Evolutionary conservation across 805 yeast species (phyloP), one percentile per base, ranked within the genome.

Genomic region (Maudiozyma saulgeensis): DNA sequence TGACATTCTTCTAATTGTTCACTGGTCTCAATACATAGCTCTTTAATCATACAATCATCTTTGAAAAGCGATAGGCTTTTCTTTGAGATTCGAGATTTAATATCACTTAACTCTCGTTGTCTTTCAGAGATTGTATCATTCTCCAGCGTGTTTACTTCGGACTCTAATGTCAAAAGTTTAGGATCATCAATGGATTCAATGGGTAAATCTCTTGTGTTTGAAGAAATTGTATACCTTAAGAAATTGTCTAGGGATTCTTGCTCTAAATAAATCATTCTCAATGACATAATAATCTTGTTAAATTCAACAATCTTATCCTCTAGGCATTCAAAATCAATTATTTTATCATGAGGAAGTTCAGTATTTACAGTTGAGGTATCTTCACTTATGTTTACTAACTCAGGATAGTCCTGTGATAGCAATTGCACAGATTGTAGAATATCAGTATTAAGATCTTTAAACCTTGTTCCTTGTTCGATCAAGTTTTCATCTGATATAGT

Each of bases 181-280:
- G 59, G 56, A 48, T 64, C 66, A 16, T 58, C 49, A n/a, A 51
- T 51, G 9, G 64, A 53, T 4, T 54, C 51, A 3, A 64, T 32
- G 23, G 56, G 55, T 42, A 56, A 40, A 8, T 53, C 43, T 21
- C 54, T 53, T 4, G 56, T 46, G 32, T 47, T 45, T 4, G 63
- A 54, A 6, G 65, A 59, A 19, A 64, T 53, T 0, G 63, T 62
- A 25, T 58, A 57, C 23, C 68, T 55, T 35, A 64, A 50, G 46
- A 64, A 64, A 47, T 59, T 57, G 46, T 65, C 69, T 23, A 65
- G 47, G 0, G 65, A 54, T 43, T 65, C 69, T 48, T 62, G 64
- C 47, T 65, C 66, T 45, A 65, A 49, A 53, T 65, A 63, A 15
- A 60, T 52, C 41, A 52, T 41, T 35, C 56, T 60, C 28, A 65